Base-by-base conservation (phyloP, 2,329 filamentous ascomycete genomes). In the Fusarium guadeloupense region DNA sequence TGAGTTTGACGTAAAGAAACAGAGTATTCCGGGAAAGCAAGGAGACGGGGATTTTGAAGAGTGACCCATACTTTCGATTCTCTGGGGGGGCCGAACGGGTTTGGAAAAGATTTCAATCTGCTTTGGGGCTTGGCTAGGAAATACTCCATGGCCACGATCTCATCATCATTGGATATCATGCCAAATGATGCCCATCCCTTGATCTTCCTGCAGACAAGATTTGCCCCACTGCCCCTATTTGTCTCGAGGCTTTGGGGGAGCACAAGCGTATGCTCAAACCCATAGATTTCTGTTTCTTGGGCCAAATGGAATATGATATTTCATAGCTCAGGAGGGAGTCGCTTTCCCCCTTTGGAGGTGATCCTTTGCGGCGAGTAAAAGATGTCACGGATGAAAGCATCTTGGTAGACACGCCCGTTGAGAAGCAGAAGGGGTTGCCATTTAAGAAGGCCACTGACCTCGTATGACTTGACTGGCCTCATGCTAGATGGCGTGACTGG, bases 71-170 rank as follows among this genome's bases (percentile, higher is more conserved):
- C 5, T 51, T n/a, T 4, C 48, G 39, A 9, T 13, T n/a, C 4
- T 51, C 16, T 9, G 7, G 9, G 31, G 13, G 8, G 1, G 3
- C 30, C 10, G 7, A 48, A 59, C 3, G 55, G 46, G 9, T 10
- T 23, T 4, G 2, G 4, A 1, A 13, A 7, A 2, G 0, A 4
- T 0, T 2, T 0, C 9, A 10, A 4, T 1, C 0, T 3, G 2
- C 4, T 8, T 10, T 51, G 38, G 1, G 54, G 38, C 9, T 30
- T 39, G 1, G 38, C 23, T 10, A 58, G 13, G 21, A 14, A 52
- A 4, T 5, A 14, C 2, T 4, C 35, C 8, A 4, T 9, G 14
- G 1, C 17, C 4, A 25, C 6, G 7, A 51, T 1, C 2, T 9
- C 9, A 1, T 9, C 0, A 3, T 14, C 0, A 1, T 4, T 2